Base-by-base conservation (phyloP, 2,329 filamentous ascomycete genomes). In the Madurella mycetomatis region DNA sequence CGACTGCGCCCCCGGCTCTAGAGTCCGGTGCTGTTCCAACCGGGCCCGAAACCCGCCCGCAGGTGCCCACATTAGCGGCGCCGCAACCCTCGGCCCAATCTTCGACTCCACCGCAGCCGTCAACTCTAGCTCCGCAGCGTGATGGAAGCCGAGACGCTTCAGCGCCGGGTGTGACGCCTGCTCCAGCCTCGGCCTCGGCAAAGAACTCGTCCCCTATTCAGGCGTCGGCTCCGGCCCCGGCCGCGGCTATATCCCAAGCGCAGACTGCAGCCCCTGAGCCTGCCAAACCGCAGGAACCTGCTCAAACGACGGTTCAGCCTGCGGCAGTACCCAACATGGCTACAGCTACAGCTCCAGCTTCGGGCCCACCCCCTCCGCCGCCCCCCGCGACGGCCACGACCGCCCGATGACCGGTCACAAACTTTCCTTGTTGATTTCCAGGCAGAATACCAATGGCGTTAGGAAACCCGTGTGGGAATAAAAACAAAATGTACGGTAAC, bases 41-140 rank as follows among this genome's bases (percentile, higher is more conserved):
- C 46, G 18, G 25, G 15, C 13, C 37, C 31, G n/a, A 34, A 25
- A 18, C 16, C 15, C 55, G 47, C n/a, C 9, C 18, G 18, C 32
- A 47, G 19, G 15, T 30, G 5, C 11, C 44, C 37, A 5, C 31
- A 12, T 11, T 15, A 15, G 11, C 34, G 34, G 9, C 9, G 8
- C 47, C 48, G 31, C 47, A 51, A 34, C 37, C 31, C 9, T 41
- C 42, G 15, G 49, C 47, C 18, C 54, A 48, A 34, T 40, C 53
- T 3, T 12, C 41, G 4, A 49, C 41, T 32, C 13, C 53, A 12
- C 11, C 30, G 8, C 37, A 39, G 8, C 9, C 11, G 12, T 9
- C 51, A 49, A 15, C 7, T 5, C 19, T 37, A n/a, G 12, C 17
- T 19, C 37, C 39, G 16, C 4, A 19, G 7, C 43, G 47, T 25